Base-by-base conservation (phyloP, 257 asterid species). In the Verbena officinalis region DNA sequence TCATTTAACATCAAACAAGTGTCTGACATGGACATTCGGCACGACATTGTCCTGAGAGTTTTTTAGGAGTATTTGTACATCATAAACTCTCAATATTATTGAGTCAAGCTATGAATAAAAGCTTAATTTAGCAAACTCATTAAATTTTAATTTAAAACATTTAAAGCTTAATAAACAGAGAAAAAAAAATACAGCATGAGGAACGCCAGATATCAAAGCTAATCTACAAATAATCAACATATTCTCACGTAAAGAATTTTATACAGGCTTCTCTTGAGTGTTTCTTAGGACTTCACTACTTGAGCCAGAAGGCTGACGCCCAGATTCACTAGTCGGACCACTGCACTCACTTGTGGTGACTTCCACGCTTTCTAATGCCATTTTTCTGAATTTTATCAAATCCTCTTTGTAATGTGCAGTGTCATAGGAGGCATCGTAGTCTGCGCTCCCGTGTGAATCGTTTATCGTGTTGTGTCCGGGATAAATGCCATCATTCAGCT, bases 391-490 rank as follows among this genome's bases (percentile, higher is more conserved):
- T 71, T 88, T 88, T 38, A 73, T 74, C 57, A 91, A 76, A 63
- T 91, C 97, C 70, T 91, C 96, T 70, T 75, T 91, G 91, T 91
- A 91, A 52, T 84, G 83, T 17, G 67, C 59, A 27, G 86, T 72
- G 79, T 82, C 86, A 1, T 82, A 86, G 23, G 78, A 53, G 23
- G 80, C 55, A 44, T 81, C 93, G 9, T 66, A 84, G 56, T 86
- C 96, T 1, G 85, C 58, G 80, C 95, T 86, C 64, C 76, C 89
- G 2, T 76, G 72, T 14, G 91, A 77, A 19, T 69, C 86, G 31
- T 73, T 38, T 16, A 42, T 40, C 3, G 64, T n/a, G 55, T 78
- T 78, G 54, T 78, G 81, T 62, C 78, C 90, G 31, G 86, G 82
- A 38, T 74, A 71, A 40, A 71, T 60, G 8, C 81, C 87, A 39